A percentile compares a stretch with the other conserved stretches of the same genome.
phyloP scores from a whole-genome alignment of 2,329 filamentous ascomycete genomes.

The Colletotrichum sp. region DNA sequence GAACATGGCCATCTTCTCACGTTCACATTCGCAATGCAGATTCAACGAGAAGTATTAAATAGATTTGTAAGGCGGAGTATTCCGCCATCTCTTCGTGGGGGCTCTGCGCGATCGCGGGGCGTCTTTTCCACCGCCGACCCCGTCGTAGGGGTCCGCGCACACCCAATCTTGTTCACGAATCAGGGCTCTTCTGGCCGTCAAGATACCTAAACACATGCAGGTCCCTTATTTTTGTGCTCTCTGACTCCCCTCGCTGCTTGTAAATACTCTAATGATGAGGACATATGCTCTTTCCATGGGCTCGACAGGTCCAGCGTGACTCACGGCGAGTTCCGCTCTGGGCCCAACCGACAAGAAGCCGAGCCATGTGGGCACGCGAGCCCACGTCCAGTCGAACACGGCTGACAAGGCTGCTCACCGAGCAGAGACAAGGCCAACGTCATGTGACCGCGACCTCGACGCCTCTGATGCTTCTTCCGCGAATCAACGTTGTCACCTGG shows the following conservation, averaged over 20 bases:
- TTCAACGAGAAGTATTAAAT: not conserved
- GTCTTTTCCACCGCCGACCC: not conserved
- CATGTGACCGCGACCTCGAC: constrained; percentile 6
- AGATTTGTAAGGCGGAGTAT: not conserved
- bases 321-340: not conserved
- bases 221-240: not conserved
- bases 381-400: not conserved
- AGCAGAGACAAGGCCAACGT: constrained; percentile 1
- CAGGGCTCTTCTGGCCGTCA: not conserved
- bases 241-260: not conserved
- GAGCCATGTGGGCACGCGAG: not conserved
- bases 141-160: not conserved
- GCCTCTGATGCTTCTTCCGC: not conserved
- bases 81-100: not conserved
- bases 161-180: not conserved
- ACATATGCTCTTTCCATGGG: not conserved
- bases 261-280: not conserved
- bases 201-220: not conserved
- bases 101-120: not conserved
- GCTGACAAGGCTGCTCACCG: not conserved
- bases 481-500: not conserved
- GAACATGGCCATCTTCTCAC: not conserved
- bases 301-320: not conserved
- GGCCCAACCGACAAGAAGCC: not conserved
- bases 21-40: not conserved